These are phyloP conservation scores for Aphanomyces invadans DNA, from an alignment of 352 stramenopile species.

Conservation along the genomic window DNA sequence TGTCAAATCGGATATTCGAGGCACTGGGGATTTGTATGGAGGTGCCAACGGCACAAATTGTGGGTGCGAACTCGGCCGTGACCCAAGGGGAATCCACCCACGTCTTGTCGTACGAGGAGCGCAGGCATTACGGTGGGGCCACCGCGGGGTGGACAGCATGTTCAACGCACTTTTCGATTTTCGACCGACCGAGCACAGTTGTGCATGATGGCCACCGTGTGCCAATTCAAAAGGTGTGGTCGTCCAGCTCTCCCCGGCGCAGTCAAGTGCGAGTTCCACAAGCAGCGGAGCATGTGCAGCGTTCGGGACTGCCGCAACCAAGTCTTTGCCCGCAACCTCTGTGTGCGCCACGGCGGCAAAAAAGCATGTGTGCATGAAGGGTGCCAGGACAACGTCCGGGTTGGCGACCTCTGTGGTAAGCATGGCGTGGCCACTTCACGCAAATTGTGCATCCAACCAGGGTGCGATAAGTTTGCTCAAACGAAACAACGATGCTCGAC, in stretches of 20 bases:
- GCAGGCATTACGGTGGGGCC: no score
- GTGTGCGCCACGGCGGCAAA: slow-evolving; percentile 4
- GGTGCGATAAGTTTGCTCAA: slow-evolving; percentile 53
- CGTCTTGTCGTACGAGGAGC: no score
- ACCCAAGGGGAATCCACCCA: no score
- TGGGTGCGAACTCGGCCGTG: no score
- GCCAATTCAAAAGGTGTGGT: neutral
- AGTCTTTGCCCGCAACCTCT: slow-evolving; percentile 7
- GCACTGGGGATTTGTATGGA: no score
- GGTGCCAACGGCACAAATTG: no score
- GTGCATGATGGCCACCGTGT: neutral
- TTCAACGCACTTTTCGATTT: no score
- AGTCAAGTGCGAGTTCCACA: slow-evolving; percentile 5
- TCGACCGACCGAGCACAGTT: no score
- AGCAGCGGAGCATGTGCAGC: neutral
- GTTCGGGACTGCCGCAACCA: slow-evolving; percentile 6
- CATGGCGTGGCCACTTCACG: slow-evolving; percentile 39
- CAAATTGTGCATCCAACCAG: slow-evolving; percentile 33
- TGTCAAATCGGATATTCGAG: no score
- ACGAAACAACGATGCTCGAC: slow-evolving; percentile 48
- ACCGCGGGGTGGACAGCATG: no score
- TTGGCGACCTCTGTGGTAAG: slow-evolving; percentile 41
- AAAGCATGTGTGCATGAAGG: neutral
- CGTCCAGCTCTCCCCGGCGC: neutral
- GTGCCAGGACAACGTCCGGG: slow-evolving; percentile 29